Conservation (phyloP, 2,329 filamentous ascomycete genomes). For the Nannizziopsis arthrosporioides region DNA sequence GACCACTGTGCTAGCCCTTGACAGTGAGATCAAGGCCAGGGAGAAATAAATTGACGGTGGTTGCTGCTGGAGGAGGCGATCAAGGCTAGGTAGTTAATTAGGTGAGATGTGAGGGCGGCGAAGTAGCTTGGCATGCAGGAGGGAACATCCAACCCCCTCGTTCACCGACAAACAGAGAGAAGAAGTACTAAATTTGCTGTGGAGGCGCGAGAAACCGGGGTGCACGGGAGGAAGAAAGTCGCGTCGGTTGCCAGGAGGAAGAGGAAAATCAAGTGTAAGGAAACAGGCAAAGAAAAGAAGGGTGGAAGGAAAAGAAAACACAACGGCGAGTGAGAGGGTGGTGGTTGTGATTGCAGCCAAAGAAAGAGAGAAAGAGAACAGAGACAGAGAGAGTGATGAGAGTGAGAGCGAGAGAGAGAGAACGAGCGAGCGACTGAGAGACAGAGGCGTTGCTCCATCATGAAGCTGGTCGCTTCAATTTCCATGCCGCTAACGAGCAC, state of each 20-base stretch:
- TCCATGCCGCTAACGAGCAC: conserved; percentile 5
- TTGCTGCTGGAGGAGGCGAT: too few species aligned
- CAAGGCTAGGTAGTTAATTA: neutral
- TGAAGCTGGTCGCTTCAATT: conserved; percentile 7
- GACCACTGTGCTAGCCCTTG: neutral
- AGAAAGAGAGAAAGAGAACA: too few species aligned
- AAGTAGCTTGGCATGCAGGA: conserved; percentile 24
- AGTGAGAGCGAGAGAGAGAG: neutral
- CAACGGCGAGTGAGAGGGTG: neutral
- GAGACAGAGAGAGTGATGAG: neutral
- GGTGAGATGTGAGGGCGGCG: conserved; percentile 25
- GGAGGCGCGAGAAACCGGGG: neutral
- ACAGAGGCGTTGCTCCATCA: neutral
- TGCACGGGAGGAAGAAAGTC: neutral
- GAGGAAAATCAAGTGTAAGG: neutral
- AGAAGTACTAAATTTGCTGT: neutral
- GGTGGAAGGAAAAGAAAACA: neutral
- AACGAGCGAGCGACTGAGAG: neutral
- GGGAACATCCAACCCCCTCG: conserved; percentile 10
- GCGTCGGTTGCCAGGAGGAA: neutral
- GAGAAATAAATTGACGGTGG: neutral
- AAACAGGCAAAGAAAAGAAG: neutral
- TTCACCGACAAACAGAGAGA: conserved; percentile 4
- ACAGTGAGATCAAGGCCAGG: too few species aligned
- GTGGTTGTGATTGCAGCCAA: too few species aligned